Evolutionary conservation across 352 stramenopile species (phyloP), one percentile per base, ranked within the genome.

Genomic region (Phytophthora tentaculata): DNA sequence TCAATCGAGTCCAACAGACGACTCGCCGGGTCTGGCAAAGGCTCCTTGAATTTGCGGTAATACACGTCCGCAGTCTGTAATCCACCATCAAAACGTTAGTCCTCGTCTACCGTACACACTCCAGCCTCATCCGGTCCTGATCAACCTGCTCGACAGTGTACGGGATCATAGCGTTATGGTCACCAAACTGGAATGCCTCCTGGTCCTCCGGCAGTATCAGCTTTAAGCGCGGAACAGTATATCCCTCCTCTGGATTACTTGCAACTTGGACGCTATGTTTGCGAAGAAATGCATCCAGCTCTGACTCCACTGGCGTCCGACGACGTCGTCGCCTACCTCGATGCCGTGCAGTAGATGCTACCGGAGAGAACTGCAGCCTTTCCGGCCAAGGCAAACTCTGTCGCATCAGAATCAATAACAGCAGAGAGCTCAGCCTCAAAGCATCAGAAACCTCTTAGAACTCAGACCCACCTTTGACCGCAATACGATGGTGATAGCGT

Each of bases 41-140:
- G 87, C 50, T 92, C 77, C 45, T 91, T 92, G 71, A 92, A 95
- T 45, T 90, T 91, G 44, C 87, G 83, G 52, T 92, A 95, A 56
- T 90, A 91, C 47, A 92, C 69, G 26, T 92, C 68, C 10, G 76
- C 73, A 32, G 81, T 86, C 82, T 92, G 26, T 17, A 37, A 49
- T 29, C 6, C 19, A 43, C 4, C 17, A 39, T 1, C 3, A 17
- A 22, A 61, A 29, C n/a, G 17, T 20, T 43, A 41, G 23, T 47
- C 17, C 19, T 35, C 19, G 32, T 58, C 28, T 45, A 12, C 26
- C 8, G n/a, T n/a, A 32, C 8, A 48, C 28, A 39, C 13, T 23
- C 24, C 29, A 47, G 35, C 14, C 52, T 32, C 6, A 41, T 7
- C 17, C 23, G 5, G 28, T 32, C 5, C 28, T 32, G 28, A 8